Conservation (phyloP, 371 early-diverging fungal genomes). For the Basidiobolus meristosporus region DNA sequence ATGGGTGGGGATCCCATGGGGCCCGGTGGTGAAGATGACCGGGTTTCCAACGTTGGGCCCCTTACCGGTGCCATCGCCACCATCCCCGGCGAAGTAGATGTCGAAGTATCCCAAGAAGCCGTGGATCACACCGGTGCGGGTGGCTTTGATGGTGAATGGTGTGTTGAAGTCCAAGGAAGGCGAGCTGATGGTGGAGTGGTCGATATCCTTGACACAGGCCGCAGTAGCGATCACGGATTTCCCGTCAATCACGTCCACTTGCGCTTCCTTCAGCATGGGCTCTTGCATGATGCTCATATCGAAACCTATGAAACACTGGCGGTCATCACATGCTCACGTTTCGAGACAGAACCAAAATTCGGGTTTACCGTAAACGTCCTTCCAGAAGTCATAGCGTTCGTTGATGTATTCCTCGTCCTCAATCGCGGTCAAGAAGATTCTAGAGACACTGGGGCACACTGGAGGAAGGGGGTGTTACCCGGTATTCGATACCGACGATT, state of each 20-base stretch:
- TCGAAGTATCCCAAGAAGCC: constrained; percentile 75
- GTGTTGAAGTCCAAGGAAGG: constrained; percentile 24
- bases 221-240: constrained; percentile 44
- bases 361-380: constrained; percentile 55
- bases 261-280: constrained; percentile 26
- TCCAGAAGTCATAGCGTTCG: constrained; percentile 64
- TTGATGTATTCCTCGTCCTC: constrained; percentile 64
- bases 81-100: constrained; percentile 60
- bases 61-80: constrained; percentile 41
- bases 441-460: constrained; percentile 61
- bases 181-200: constrained; percentile 29
- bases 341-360: neutral
- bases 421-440: constrained; percentile 50
- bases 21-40: constrained; percentile 46
- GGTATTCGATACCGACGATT: too few species aligned
- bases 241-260: constrained; percentile 43
- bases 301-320: constrained; percentile 16
- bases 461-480: too few species aligned
- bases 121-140: constrained; percentile 36
- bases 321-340: neutral
- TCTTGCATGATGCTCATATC: constrained; percentile 66
- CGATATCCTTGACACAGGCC: constrained; percentile 10
- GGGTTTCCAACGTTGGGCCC: constrained; percentile 9
- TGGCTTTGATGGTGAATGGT: constrained; percentile 32
- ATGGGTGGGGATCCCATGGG: constrained; percentile 42